phyloP scores from a whole-genome alignment of 2,329 filamentous ascomycete species.

The Cytospora leucostoma region DNA sequence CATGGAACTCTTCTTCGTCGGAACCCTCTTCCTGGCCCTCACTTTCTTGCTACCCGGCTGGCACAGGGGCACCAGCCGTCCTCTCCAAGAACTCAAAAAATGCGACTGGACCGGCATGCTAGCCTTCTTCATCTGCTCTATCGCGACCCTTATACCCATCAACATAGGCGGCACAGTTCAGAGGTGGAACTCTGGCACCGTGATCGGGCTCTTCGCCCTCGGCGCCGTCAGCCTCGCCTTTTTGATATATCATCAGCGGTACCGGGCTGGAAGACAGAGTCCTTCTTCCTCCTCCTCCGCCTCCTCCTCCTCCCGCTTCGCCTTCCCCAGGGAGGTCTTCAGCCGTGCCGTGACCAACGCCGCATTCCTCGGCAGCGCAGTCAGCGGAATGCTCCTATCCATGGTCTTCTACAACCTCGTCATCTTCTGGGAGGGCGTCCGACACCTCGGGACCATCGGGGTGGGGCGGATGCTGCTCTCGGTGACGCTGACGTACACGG shows the following conservation, averaged over 20 bases:
- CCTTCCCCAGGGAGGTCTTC: conserved; percentile 22
- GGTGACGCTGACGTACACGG: conserved; percentile 16
- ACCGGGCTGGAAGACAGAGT: neutral
- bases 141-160: conserved; percentile 19
- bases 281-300: too few species aligned
- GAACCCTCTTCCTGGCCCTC: neutral
- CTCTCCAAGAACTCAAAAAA: conserved; percentile 3
- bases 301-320: neutral
- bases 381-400: conserved; percentile 17
- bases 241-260: conserved; percentile 20
- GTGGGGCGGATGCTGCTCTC: conserved; percentile 19
- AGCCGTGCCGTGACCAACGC: conserved; percentile 3
- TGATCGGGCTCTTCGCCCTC: conserved; percentile 1
- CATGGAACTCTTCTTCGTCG: conserved; percentile 7
- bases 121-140: conserved; percentile 18
- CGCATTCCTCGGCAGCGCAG: conserved; percentile 18
- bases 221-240: neutral
- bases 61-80: neutral
- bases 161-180: conserved; percentile 20
- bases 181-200: conserved; percentile 4
- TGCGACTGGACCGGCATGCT: conserved; percentile 25
- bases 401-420: conserved; percentile 27
- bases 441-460: neutral
- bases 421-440: conserved; percentile 23
- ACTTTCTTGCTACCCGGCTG: conserved; percentile 14